phyloP scores from a whole-genome alignment of 2,329 filamentous ascomycete species.

The Clarireedia homoeocarpa region DNA sequence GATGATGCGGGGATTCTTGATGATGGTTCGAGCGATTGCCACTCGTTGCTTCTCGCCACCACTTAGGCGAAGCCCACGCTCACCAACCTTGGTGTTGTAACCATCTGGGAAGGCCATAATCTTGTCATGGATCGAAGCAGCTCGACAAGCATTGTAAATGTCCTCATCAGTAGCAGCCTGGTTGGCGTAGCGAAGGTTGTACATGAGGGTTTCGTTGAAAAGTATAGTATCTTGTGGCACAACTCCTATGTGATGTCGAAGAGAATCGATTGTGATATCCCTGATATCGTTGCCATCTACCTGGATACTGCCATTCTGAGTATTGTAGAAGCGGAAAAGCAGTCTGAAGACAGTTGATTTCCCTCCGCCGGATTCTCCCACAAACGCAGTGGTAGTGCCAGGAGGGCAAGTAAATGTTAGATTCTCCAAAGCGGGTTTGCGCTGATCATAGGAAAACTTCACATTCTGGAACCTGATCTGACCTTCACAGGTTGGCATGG shows the following conservation, averaged over 20 bases:
- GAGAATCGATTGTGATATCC: slow-evolving; percentile 85
- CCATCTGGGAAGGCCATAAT: slow-evolving; percentile 83
- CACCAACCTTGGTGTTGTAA: slow-evolving; percentile 85
- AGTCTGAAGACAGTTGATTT: slow-evolving; percentile 96
- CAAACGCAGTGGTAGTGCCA: slow-evolving; percentile 90
- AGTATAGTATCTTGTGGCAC: slow-evolving; percentile 94
- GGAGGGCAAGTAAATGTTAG: slow-evolving; percentile 79
- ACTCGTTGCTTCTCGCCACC: slow-evolving; percentile 92
- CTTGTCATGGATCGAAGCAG: slow-evolving; percentile 87
- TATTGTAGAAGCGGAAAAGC: slow-evolving; percentile 94
- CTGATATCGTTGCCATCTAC: slow-evolving; percentile 80
- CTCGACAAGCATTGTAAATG: slow-evolving; percentile 71
- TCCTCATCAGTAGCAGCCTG: slow-evolving; percentile 73
- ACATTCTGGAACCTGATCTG: slow-evolving; percentile 84
- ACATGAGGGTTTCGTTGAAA: slow-evolving; percentile 93
- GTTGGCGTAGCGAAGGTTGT: slow-evolving; percentile 87
- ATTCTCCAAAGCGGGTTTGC: slow-evolving; percentile 76
- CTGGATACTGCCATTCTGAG: slow-evolving; percentile 68
- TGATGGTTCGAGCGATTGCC: slow-evolving; percentile 84
- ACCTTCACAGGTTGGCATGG: slow-evolving; percentile 63
- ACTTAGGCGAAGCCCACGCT: slow-evolving; percentile 77
- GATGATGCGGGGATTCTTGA: slow-evolving; percentile 88
- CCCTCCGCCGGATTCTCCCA: slow-evolving; percentile 92
- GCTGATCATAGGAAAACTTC: slow-evolving; percentile 80
- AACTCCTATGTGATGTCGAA: slow-evolving; percentile 85